A percentile compares a stretch with the other conserved stretches of the same genome.
phyloP scores from a whole-genome alignment of 1,284 basidiomycete genomes.

The Ceratobasidium sp. region DNA sequence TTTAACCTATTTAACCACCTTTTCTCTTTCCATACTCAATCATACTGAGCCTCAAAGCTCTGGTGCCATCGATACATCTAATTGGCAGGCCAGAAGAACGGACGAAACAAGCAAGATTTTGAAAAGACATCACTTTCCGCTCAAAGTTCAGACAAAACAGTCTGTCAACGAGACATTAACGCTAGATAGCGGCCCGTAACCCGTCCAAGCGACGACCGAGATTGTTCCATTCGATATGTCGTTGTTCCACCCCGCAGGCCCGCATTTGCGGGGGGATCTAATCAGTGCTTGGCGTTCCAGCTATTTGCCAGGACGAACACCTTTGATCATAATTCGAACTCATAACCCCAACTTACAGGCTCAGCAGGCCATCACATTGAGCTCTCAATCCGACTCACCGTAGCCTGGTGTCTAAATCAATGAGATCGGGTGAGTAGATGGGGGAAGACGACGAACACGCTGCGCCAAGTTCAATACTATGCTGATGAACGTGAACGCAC shows the following conservation, averaged over 20 bases:
- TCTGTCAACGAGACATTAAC: too few relatives aligned
- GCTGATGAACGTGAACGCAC: not conserved
- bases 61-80: not conserved
- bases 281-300: not conserved
- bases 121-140: too few relatives aligned
- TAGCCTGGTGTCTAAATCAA: not conserved
- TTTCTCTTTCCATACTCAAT: too few relatives aligned
- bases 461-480: not conserved
- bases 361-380: not conserved
- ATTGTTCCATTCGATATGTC: not conserved
- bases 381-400: not conserved
- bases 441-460: not conserved
- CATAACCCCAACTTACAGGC: not conserved
- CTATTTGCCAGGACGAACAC: too few relatives aligned
- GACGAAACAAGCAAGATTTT: too few relatives aligned
- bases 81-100: too few relatives aligned
- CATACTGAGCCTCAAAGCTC: not conserved
- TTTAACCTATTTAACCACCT: too few relatives aligned
- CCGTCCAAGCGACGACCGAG: not conserved
- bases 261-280: not conserved
- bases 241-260: not conserved
- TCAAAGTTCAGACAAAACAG: too few relatives aligned
- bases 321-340: too few relatives aligned
- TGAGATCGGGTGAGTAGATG: not conserved
- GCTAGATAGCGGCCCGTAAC: not conserved